Evolutionary conservation across 805 yeast species (phyloP).

Genomic region (Suhomyces pyralidae): DNA sequence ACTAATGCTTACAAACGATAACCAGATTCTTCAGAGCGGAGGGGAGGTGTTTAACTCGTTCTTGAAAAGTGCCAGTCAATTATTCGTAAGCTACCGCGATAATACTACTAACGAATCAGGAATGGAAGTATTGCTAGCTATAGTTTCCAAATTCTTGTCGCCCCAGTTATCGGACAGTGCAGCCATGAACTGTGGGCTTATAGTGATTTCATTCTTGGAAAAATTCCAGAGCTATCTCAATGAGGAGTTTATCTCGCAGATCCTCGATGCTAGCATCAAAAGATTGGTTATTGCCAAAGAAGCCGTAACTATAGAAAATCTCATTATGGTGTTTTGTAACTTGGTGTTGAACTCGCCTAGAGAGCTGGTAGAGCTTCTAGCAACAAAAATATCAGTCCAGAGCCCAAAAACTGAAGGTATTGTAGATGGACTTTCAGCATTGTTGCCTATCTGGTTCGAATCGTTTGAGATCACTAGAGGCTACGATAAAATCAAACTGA

Average conservation of each 20-base stretch:
- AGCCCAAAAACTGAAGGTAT: constrained; percentile 13
- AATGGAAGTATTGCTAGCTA: constrained; percentile 53
- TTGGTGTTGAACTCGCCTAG: constrained; percentile 60
- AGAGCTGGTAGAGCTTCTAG: constrained; percentile 62
- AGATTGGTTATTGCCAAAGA: constrained; percentile 67
- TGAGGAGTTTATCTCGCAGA: constrained; percentile 44
- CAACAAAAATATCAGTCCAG: constrained; percentile 29
- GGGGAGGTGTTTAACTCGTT: constrained; percentile 70
- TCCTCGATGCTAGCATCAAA: constrained; percentile 70
- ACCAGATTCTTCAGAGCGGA: constrained; percentile 71
- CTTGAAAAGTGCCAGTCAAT: constrained; percentile 39
- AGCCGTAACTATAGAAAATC: constrained; percentile 70
- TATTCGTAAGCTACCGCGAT: constrained; percentile 31
- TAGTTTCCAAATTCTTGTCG: constrained; percentile 66
- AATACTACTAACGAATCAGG: constrained; percentile 42
- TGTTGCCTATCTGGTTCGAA: constrained; percentile 78
- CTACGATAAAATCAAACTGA: constrained; percentile 61
- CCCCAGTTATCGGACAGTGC: constrained; percentile 77
- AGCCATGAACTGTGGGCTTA: constrained; percentile 70
- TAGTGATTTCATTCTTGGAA: constrained; percentile 58
- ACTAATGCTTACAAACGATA: constrained; percentile 55
- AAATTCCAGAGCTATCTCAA: constrained; percentile 43
- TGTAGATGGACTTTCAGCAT: constrained; percentile 47
- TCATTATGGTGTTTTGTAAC: constrained; percentile 72
- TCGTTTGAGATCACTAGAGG: constrained; percentile 82